phyloP scores from a whole-genome alignment of 2,329 filamentous ascomycete species.

The Stachybotrys chartarum region DNA sequence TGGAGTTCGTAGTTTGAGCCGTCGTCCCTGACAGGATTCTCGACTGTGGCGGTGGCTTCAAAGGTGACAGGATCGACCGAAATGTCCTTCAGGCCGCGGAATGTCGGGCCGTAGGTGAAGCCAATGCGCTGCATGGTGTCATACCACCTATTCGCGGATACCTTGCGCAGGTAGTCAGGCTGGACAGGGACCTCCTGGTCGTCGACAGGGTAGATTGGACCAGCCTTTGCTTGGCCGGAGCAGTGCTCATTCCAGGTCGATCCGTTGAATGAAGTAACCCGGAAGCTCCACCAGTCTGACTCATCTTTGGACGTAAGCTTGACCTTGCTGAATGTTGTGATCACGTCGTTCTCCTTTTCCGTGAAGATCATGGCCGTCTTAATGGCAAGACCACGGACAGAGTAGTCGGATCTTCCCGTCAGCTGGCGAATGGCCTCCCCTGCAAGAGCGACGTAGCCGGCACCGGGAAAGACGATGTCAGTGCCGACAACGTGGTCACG shows the following conservation, averaged over 20 bases:
- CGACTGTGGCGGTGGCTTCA: neutral
- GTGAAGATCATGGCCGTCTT: neutral
- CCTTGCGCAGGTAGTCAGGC: too few relatives aligned
- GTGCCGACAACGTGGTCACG: constrained; percentile 32
- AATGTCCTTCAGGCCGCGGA: neutral
- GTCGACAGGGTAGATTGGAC: too few relatives aligned
- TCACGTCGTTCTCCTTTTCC: neutral
- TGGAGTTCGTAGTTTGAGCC: constrained; percentile 1
- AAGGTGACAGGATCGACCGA: neutral
- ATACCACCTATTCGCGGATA: too few relatives aligned
- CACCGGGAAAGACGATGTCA: constrained; percentile 30
- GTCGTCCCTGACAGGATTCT: neutral
- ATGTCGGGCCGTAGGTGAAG: too few relatives aligned
- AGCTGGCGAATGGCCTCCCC: constrained; percentile 28
- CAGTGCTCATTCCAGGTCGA: too few relatives aligned
- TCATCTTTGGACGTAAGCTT: neutral
- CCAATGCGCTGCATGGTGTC: too few relatives aligned
- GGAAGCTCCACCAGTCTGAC: neutral
- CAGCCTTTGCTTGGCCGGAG: too few relatives aligned
- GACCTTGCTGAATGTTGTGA: neutral
- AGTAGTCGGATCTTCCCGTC: neutral
- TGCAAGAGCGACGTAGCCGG: constrained; percentile 32
- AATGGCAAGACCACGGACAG: neutral
- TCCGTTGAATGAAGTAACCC: neutral
- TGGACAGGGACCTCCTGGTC: too few relatives aligned